Conservation (phyloP, 2,329 filamentous ascomycete species). For the Zasmidium angulare region DNA sequence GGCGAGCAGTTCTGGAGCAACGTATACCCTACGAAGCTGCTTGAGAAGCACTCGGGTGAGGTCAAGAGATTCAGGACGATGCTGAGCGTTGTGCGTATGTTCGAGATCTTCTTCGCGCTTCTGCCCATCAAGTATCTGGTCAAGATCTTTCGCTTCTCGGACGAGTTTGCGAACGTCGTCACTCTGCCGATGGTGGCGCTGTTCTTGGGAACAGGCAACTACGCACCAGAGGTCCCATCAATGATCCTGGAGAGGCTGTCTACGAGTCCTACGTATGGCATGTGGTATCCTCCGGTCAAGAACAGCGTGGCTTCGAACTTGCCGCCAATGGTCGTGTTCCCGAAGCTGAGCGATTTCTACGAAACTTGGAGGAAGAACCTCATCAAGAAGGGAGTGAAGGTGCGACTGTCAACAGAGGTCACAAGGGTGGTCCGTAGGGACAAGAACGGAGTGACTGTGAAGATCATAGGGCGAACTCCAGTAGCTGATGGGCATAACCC, state of each 20-base stretch:
- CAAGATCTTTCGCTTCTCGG: conserved; percentile 66
- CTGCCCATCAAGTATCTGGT: conserved; percentile 65
- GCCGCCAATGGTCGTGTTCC: conserved; percentile 62
- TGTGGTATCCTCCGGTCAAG: conserved; percentile 57
- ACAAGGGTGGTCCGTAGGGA: conserved; percentile 53
- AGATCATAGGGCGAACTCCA: conserved; percentile 45
- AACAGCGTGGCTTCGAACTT: conserved; percentile 50
- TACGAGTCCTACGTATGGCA: conserved; percentile 57
- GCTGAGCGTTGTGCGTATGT: conserved; percentile 58
- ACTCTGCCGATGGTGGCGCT: conserved; percentile 70
- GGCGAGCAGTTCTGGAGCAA: conserved; percentile 66
- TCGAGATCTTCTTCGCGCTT: conserved; percentile 60
- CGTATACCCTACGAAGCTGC: conserved; percentile 60
- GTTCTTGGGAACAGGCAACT: conserved; percentile 73
- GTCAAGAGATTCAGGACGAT: conserved; percentile 56
- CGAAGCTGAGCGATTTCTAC: conserved; percentile 62
- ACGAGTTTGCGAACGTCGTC: conserved; percentile 70
- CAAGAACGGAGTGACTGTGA: conserved; percentile 53
- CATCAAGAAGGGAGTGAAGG: conserved; percentile 54
- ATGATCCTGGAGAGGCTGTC: conserved; percentile 60
- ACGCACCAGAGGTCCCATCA: conserved; percentile 68
- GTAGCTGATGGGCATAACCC: conserved; percentile 45
- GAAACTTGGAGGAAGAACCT: conserved; percentile 58
- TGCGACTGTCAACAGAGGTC: conserved; percentile 59
- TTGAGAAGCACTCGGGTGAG: conserved; percentile 56